Conservation (phyloP, 2,329 filamentous ascomycete species). For the Ophiocordyceps camponoti-floridani region DNA sequence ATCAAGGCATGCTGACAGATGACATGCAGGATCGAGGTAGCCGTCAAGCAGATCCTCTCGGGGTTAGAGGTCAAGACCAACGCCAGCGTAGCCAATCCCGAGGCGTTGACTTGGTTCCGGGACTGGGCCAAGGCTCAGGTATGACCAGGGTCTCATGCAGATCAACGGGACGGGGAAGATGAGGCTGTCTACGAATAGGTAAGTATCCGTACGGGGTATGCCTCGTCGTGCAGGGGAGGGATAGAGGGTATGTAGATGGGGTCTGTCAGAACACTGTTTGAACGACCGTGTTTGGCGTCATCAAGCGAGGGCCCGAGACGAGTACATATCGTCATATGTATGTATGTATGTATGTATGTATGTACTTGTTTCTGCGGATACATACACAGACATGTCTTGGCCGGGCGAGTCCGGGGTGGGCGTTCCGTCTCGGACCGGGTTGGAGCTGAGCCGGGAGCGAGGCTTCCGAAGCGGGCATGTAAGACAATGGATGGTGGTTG, state of each 20-base stretch:
- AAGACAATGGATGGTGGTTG: background rate
- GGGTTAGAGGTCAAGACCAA: conserved; percentile 76
- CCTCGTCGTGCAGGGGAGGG: too few species aligned
- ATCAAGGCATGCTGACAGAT: conserved; percentile 4
- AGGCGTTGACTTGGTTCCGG: conserved; percentile 76
- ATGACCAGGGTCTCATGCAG: background rate
- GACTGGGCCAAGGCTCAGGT: conserved; percentile 47
- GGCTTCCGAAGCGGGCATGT: background rate
- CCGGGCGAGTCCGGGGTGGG: too few species aligned
- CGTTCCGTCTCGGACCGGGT: too few species aligned
- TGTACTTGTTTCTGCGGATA: too few species aligned
- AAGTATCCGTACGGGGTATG: too few species aligned
- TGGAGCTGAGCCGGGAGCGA: background rate
- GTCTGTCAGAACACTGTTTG: too few species aligned
- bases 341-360: too few species aligned
- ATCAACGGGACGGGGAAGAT: background rate
- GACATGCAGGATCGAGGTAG: conserved; percentile 59
- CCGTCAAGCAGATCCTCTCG: conserved; percentile 89
- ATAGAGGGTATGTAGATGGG: too few species aligned
- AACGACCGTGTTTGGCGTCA: too few species aligned
- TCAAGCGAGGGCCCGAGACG: too few species aligned
- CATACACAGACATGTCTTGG: too few species aligned
- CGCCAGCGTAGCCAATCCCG: conserved; percentile 83
- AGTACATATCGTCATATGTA: too few species aligned
- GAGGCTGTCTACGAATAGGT: background rate